A percentile compares a stretch with the other conserved stretches of the same genome.
Evolutionary conservation across 1,139 yeast species (phyloP).

Genomic region (Wickerhamomyces sp.): DNA sequence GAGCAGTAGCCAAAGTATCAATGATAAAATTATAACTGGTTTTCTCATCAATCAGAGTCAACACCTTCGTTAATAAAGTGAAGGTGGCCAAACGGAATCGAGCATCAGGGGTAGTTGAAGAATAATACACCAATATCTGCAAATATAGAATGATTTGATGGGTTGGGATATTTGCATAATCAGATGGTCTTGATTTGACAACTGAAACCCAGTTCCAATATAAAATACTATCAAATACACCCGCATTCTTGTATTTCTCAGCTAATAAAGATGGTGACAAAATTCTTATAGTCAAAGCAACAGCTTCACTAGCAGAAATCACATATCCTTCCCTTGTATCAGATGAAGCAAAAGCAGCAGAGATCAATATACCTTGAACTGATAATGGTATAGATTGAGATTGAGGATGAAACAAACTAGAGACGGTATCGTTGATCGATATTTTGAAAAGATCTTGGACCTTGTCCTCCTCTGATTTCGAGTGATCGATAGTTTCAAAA

Average conservation of each 20-base stretch:
- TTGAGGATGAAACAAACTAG: slow-evolving; percentile 22
- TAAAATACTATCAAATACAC: slow-evolving; percentile 34
- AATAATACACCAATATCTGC: slow-evolving; percentile 38
- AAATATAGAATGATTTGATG: slow-evolving; percentile 35
- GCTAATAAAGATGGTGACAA: slow-evolving; percentile 32
- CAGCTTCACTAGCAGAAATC: slow-evolving; percentile 21
- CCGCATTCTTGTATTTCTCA: slow-evolving; percentile 22
- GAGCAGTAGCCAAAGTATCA: slow-evolving; percentile 67
- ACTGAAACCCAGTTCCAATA: slow-evolving; percentile 40
- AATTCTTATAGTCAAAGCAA: slow-evolving; percentile 29
- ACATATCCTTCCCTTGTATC: slow-evolving; percentile 15
- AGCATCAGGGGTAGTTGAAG: slow-evolving; percentile 28
- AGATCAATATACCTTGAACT: slow-evolving; percentile 27
- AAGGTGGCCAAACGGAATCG: slow-evolving; percentile 27
- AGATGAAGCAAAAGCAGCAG: slow-evolving; percentile 26
- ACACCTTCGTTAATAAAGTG: slow-evolving; percentile 49
- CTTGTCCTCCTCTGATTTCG: slow-evolving; percentile 25
- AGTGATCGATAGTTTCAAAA: slow-evolving; percentile 18
- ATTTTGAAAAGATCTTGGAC: slow-evolving; percentile 33
- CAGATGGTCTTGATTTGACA: slow-evolving; percentile 26
- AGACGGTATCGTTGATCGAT: slow-evolving; percentile 31
- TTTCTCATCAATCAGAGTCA: slow-evolving; percentile 53
- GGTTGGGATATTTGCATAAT: slow-evolving; percentile 26
- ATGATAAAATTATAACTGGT: slow-evolving; percentile 54
- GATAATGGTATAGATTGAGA: slow-evolving; percentile 27